phyloP scores from a whole-genome alignment of 495 filamentous ascomycete genomes.

The Collariella sp. region DNA sequence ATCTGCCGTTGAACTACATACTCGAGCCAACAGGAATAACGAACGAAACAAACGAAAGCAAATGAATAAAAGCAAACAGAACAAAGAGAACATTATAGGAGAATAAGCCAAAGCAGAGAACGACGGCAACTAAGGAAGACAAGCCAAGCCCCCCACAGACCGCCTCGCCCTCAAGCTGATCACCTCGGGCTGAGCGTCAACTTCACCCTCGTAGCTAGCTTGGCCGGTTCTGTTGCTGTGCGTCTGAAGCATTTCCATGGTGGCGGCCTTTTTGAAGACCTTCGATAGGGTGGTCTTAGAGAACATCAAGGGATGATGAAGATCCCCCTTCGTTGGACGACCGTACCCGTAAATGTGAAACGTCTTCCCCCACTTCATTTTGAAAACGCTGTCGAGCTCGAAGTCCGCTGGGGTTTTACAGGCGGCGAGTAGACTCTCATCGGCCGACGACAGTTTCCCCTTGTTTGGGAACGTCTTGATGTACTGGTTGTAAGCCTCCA shows the following conservation, averaged over 20 bases:
- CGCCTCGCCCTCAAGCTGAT: neutral
- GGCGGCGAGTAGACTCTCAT: neutral
- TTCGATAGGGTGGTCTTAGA: constrained; percentile 2
- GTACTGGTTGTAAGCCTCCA: neutral
- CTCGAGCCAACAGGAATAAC: no score
- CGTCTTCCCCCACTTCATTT: constrained; percentile 2
- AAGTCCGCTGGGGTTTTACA: constrained; percentile 1
- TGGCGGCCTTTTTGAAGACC: neutral
- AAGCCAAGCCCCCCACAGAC: no score
- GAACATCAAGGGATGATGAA: neutral
- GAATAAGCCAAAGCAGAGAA: no score
- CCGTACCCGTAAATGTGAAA: neutral
- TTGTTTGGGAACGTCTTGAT: neutral
- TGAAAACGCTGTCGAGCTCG: constrained; percentile 1
- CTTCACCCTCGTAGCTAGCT: neutral
- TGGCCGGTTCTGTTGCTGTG: constrained; percentile 1
- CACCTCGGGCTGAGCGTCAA: neutral
- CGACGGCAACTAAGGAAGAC: no score
- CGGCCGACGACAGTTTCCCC: neutral
- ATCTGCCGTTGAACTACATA: no score
- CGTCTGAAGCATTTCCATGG: neutral
- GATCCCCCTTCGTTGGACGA: neutral
- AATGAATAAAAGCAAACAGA: no score
- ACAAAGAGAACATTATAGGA: no score
- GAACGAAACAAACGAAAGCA: no score